Base-by-base conservation (phyloP, 169 alveolate species). In the Miamiensis avidus region DNA sequence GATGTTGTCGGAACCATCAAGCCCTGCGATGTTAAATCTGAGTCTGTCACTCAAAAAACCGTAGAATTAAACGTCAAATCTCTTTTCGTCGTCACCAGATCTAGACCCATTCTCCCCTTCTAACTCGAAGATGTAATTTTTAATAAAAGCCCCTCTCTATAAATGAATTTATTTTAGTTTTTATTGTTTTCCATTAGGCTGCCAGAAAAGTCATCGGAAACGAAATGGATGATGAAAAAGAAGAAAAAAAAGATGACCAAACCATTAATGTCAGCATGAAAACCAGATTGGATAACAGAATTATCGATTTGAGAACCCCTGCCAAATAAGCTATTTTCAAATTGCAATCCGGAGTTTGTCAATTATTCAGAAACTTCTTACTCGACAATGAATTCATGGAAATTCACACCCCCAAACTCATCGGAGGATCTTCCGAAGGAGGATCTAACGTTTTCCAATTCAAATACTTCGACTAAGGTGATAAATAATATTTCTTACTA, bases 341-440 rank as follows among this genome's bases (percentile, higher is more conserved):
- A 84, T 89, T 99, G 0, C 97, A 97, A 86, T 96, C 99, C 25
- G 99, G 97, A 77, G 98, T 98, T 20, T 96, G 99, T 85, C 92
- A 89, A 86, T 91, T 97, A 29, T 98, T 98, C 95, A 96, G 99
- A 89, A 98, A 96, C 84, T 98, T 88, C 90, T 87, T 99, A n/a
- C 75, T 94, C 34, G 85, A 92, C 20, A 85, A 95, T 76, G 98
- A 96, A 69, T 99, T 99, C 90, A 93, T 97, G 74, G 99, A 99
- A 95, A 99, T 99, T 34, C 99, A 99, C 92, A 96, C 99, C 1
- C 99, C 99, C 0, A 99, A 99, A 94, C 92, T 99, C 73, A 93
- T 99, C 34, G 99, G 99, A 31, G 99, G 99, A 20, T 98, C 99
- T 65, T 97, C 99, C 33, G 99, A 99, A 95, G 99, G 99, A 65